Percentiles rank a stretch among this genome's conserved stretches.
phyloP scores from a whole-genome alignment of 352 stramenopile species.

The Phytophthora multivora region DNA sequence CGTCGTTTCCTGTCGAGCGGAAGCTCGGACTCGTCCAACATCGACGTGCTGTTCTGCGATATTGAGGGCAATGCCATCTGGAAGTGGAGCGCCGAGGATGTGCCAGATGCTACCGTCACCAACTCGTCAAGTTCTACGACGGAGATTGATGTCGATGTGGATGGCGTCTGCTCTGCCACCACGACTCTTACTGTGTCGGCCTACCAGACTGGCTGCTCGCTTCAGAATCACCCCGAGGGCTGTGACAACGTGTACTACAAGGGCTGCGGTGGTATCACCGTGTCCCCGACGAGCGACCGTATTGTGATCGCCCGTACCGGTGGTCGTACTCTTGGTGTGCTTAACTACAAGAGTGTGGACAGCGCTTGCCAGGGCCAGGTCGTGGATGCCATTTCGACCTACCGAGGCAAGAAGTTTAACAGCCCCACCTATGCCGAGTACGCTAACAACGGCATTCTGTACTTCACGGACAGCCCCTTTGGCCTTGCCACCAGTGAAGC shows the following conservation, averaged over 20 bases:
- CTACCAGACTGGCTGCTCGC: slow-evolving; percentile 67
- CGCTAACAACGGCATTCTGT: slow-evolving; percentile 63
- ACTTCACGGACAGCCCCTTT: slow-evolving; percentile 84
- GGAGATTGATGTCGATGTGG: slow-evolving; percentile 41
- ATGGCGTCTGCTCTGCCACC: slow-evolving; percentile 40
- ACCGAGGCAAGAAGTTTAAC: slow-evolving; percentile 82
- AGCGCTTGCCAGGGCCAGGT: slow-evolving; percentile 67
- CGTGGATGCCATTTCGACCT: slow-evolving; percentile 76
- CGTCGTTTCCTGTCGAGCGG: slow-evolving; percentile 44
- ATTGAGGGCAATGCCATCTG: slow-evolving; percentile 75
- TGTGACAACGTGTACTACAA: slow-evolving; percentile 79
- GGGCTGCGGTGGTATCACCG: slow-evolving; percentile 77
- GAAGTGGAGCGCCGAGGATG: slow-evolving; percentile 64
- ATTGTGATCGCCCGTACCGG: slow-evolving; percentile 79
- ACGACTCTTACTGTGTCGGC: slow-evolving; percentile 64
- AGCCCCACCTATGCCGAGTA: slow-evolving; percentile 75
- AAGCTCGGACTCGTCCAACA: slow-evolving; percentile 35
- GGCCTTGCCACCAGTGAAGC: slow-evolving; percentile 60
- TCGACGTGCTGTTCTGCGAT: slow-evolving; percentile 76
- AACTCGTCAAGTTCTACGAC: slow-evolving; percentile 42
- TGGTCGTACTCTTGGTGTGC: slow-evolving; percentile 71
- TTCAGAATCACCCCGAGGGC: slow-evolving; percentile 67
- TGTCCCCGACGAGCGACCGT: slow-evolving; percentile 63
- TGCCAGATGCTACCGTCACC: slow-evolving; percentile 37
- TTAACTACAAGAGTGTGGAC: slow-evolving; percentile 63